Percentiles rank a stretch among this genome's conserved stretches.
Evolutionary conservation across 2,329 filamentous ascomycete genomes (phyloP).

Genomic region (Clathrospora elynae): DNA sequence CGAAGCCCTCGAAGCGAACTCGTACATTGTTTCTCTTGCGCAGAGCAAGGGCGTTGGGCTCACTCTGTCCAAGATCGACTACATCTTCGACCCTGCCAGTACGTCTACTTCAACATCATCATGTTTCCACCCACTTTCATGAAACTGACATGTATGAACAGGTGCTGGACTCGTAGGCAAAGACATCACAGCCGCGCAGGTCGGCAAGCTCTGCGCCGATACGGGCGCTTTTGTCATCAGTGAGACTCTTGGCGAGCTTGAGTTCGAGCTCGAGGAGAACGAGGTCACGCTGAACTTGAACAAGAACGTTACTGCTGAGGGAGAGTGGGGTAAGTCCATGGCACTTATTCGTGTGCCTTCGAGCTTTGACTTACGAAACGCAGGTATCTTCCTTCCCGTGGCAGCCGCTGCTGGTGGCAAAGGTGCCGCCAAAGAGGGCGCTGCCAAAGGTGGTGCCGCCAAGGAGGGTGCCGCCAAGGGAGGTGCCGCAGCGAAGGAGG

Average conservation of each 20-base stretch:
- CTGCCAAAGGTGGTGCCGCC: no score
- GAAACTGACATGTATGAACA: neutral
- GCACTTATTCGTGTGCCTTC: no score
- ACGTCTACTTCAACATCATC: neutral
- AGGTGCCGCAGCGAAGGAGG: no score
- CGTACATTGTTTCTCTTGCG: constrained; percentile 23
- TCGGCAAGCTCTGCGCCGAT: constrained; percentile 26
- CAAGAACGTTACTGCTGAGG: constrained; percentile 31
- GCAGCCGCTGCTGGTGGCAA: no score
- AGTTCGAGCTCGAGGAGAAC: constrained; percentile 33
- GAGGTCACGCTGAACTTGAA: constrained; percentile 31
- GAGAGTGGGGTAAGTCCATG: constrained; percentile 30
- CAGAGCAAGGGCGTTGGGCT: constrained; percentile 28
- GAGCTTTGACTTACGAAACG: no score
- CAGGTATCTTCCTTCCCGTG: no score
- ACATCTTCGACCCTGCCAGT: constrained; percentile 29
- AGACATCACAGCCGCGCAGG: constrained; percentile 26
- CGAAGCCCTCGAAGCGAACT: constrained; percentile 27
- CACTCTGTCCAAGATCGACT: constrained; percentile 31
- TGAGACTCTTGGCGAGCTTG: constrained; percentile 25
- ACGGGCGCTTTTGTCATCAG: constrained; percentile 25
- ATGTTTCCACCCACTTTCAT: neutral
- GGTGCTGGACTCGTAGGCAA: constrained; percentile 22
- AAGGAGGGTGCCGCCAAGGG: no score
- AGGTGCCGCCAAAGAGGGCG: no score